phyloP scores from a whole-genome alignment of 192 early-diverging fungal genomes.

The Nowakowskiella sp. region DNA sequence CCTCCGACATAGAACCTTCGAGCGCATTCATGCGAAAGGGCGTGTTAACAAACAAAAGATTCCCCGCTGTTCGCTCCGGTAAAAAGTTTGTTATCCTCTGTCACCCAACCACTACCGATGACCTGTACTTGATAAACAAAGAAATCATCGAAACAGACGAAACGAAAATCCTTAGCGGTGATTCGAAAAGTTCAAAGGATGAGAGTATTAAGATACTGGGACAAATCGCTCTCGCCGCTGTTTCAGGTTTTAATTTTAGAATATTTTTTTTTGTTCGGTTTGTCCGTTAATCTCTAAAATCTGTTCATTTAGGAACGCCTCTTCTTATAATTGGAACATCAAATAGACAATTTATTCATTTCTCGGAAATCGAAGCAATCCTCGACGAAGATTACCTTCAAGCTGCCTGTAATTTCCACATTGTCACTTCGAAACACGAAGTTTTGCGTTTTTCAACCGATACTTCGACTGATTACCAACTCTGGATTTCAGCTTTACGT shows the following conservation, averaged over 20 bases:
- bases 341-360: background rate
- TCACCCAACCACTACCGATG: background rate
- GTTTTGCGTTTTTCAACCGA: background rate
- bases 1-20: no score
- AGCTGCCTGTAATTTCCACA: background rate
- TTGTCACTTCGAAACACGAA: background rate
- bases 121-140: background rate
- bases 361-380: background rate
- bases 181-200: background rate
- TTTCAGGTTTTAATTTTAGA: background rate
- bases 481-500: background rate
- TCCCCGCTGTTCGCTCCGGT: background rate
- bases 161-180: background rate
- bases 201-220: background rate
- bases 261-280: no score
- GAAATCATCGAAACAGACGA: background rate
- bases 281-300: no score
- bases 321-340: background rate
- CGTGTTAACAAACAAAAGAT: background rate
- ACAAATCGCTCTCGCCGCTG: background rate
- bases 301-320: background rate
- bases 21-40: background rate
- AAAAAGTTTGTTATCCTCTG: background rate
- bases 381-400: background rate
- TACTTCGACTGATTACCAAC: background rate